Percentiles rank a stretch among this genome's conserved stretches.
Evolutionary conservation across 2,329 filamentous ascomycete species (phyloP).

Genomic region (Paecilomyces dactylethromorphus): DNA sequence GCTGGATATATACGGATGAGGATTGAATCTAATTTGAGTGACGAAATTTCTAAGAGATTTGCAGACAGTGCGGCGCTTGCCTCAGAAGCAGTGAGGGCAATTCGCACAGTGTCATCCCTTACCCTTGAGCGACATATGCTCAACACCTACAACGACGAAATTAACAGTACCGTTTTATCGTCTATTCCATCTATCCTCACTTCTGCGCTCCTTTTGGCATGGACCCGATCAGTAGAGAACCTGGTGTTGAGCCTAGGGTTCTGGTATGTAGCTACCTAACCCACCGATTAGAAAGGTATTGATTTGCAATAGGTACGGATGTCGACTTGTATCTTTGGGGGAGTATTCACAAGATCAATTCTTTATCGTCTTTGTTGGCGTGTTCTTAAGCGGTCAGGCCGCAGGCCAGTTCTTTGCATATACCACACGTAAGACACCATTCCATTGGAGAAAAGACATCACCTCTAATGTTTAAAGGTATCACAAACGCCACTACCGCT

Average conservation of each 20-base stretch:
- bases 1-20: slow-evolving; percentile 37
- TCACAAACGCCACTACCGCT: neutral
- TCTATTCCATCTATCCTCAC: slow-evolving; percentile 15
- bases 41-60: slow-evolving; percentile 39
- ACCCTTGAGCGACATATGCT: slow-evolving; percentile 41
- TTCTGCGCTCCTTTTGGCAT: slow-evolving; percentile 23
- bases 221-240: slow-evolving; percentile 22
- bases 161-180: slow-evolving; percentile 14
- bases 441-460: slow-evolving; percentile 5
- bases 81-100: slow-evolving; percentile 44
- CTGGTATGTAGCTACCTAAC: slow-evolving; percentile 48
- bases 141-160: slow-evolving; percentile 25
- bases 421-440: slow-evolving; percentile 6
- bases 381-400: slow-evolving; percentile 43
- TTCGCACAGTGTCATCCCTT: slow-evolving; percentile 45
- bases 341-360: slow-evolving; percentile 28
- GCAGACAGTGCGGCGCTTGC: slow-evolving; percentile 44
- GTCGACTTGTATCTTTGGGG: slow-evolving; percentile 21
- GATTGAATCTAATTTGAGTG: slow-evolving; percentile 43
- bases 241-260: slow-evolving; percentile 44
- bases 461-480: neutral
- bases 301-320: neutral
- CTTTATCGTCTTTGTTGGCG: neutral
- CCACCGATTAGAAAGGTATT: neutral
- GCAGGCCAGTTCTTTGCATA: slow-evolving; percentile 54